Conservation (phyloP, 208 protist genomes). For the Strigomonas culicis region DNA sequence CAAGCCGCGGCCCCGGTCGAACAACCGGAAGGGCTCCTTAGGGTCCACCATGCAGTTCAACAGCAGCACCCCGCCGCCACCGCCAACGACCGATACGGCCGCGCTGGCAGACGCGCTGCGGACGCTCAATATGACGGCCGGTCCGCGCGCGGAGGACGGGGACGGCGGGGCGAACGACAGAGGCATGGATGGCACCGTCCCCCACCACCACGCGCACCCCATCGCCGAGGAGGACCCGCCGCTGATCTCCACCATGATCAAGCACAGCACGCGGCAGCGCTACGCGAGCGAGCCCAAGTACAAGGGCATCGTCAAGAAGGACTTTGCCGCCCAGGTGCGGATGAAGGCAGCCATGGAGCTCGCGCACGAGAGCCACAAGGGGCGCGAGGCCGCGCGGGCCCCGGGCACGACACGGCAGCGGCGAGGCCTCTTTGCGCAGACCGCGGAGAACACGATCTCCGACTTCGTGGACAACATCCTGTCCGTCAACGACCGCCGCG, state of each 20-base stretch:
- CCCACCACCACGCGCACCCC: background rate
- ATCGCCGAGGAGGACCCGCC: slow-evolving; percentile 2
- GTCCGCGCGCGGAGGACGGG: no score
- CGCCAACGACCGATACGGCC: background rate
- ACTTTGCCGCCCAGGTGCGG: slow-evolving; percentile 14
- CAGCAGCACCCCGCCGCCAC: background rate
- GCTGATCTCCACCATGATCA: slow-evolving; percentile 8
- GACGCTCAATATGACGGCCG: slow-evolving; percentile 1
- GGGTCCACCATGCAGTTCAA: background rate
- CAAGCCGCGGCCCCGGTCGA: slow-evolving; percentile 4
- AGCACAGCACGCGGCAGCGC: slow-evolving; percentile 13
- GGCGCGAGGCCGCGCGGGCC: no score
- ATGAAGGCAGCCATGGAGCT: slow-evolving; percentile 13
- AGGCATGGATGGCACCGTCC: no score
- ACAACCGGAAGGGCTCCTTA: background rate
- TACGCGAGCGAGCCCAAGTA: slow-evolving; percentile 6
- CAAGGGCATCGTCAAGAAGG: slow-evolving; percentile 19
- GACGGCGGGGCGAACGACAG: no score
- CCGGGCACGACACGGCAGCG: no score
- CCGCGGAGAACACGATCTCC: background rate
- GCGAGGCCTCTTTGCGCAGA: no score
- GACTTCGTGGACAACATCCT: background rate
- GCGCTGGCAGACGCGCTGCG: background rate
- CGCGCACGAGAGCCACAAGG: background rate
- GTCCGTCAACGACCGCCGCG: background rate